A percentile compares a stretch with the other conserved stretches of the same genome.
These are phyloP conservation scores for Neospora caninum DNA, from an alignment of 169 alveolate genomes.

Conservation along the genomic window DNA sequence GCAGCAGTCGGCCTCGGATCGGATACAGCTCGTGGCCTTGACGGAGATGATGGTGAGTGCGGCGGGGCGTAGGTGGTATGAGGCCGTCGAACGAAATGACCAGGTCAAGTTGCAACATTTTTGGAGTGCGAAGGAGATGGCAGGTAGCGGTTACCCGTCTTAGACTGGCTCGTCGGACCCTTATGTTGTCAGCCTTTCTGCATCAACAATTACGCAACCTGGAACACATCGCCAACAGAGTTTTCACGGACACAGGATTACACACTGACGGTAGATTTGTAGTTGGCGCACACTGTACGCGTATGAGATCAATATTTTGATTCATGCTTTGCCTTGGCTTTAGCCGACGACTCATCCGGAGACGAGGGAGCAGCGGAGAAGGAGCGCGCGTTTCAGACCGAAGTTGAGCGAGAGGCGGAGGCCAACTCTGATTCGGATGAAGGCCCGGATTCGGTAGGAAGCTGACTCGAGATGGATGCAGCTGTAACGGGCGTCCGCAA, in stretches of 20 bases:
- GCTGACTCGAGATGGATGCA: background rate
- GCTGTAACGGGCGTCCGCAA: background rate
- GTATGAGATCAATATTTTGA: too few species aligned
- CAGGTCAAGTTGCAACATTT: too few species aligned
- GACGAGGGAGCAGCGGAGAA: conserved; percentile 29
- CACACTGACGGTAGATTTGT: too few species aligned
- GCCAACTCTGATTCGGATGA: background rate
- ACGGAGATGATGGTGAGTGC: background rate
- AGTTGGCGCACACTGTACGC: too few species aligned
- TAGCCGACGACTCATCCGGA: conserved; percentile 38
- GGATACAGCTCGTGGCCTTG: background rate
- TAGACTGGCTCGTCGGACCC: too few species aligned
- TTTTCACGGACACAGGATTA: too few species aligned
- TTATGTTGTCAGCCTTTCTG: too few species aligned
- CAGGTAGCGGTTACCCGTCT: too few species aligned
- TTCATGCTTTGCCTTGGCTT: background rate
- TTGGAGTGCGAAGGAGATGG: too few species aligned
- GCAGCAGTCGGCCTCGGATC: conserved; percentile 17
- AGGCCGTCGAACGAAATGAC: too few species aligned
- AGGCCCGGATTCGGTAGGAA: background rate
- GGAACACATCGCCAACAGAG: too few species aligned
- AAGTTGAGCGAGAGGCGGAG: conserved; percentile 4
- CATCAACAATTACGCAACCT: too few species aligned
- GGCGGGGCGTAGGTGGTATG: background rate
- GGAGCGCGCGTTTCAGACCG: conserved; percentile 4